phyloP scores from a whole-genome alignment of 768 basidiomycete species.

The Macrolepiota fuliginosa region DNA sequence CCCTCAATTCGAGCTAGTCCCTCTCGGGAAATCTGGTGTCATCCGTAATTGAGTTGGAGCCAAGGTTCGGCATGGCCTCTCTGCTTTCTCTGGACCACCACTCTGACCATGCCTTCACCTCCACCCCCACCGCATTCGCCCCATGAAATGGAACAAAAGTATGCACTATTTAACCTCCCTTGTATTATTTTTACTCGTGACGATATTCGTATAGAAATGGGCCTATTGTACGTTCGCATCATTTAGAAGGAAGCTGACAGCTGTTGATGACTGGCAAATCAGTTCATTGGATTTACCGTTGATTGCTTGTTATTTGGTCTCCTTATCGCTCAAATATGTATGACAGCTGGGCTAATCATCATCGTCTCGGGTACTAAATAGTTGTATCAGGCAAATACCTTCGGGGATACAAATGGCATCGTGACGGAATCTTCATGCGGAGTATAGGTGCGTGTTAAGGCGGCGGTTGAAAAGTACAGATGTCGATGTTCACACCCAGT shows the following conservation, averaged over 20 bases:
- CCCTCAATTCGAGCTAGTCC: not conserved
- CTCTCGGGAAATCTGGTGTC: not conserved
- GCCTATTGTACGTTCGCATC: not conserved
- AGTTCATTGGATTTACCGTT: not conserved
- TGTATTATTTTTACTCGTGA: not conserved
- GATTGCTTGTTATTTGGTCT: conserved; percentile 2
- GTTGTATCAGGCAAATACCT: not conserved
- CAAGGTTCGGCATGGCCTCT: not conserved
- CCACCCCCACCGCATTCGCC: not conserved
- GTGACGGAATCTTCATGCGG: not conserved
- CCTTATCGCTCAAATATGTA: conserved; percentile 3
- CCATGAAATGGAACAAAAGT: not conserved
- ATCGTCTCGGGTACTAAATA: not conserved
- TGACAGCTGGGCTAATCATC: not conserved
- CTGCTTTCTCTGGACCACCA: not conserved
- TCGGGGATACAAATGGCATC: conserved; percentile 1
- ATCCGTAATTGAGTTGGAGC: not conserved
- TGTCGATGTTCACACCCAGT: not conserved
- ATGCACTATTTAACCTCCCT: not conserved
- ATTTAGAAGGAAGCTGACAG: not conserved
- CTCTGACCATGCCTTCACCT: not conserved
- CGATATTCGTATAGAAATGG: not conserved
- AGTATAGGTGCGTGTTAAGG: not conserved
- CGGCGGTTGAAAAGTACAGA: not conserved
- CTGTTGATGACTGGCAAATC: not conserved